phyloP scores from a whole-genome alignment of 176 grass and related monocot genomes.

The Aegilops umbellulata region DNA sequence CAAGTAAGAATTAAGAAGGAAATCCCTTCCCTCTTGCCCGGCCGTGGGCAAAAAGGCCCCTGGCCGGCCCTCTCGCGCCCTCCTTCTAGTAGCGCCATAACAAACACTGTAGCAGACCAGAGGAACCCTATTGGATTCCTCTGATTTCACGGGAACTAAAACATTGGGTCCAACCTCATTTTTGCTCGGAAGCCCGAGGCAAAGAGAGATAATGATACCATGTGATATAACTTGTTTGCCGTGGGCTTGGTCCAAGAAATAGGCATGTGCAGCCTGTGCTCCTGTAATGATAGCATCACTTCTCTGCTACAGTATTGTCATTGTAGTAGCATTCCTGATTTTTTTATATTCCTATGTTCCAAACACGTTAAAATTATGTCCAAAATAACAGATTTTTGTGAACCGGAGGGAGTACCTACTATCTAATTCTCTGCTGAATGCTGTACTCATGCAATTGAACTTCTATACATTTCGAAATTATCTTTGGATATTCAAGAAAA shows the following conservation, averaged over 20 bases:
- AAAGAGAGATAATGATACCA: background rate
- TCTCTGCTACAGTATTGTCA: background rate
- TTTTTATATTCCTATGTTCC: background rate
- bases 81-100: no score
- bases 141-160: background rate
- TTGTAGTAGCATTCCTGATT: background rate
- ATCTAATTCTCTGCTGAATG: background rate
- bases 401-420: background rate
- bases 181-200: background rate
- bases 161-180: background rate
- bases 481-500: background rate
- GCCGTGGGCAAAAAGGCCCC: no score
- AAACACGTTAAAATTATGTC: background rate
- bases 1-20: no score
- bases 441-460: constrained; percentile 2
- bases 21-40: no score
- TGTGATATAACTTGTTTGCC: background rate
- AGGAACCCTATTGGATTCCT: background rate
- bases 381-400: background rate
- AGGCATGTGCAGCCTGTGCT: background rate
- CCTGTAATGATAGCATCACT: background rate
- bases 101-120: background rate
- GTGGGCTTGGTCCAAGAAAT: background rate
- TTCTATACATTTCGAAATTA: background rate
- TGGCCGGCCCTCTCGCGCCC: no score